Evolutionary conservation across 2,329 filamentous ascomycete genomes (phyloP), one percentile per base, ranked within the genome.

Genomic region (Phyllosticta citrichinensis): DNA sequence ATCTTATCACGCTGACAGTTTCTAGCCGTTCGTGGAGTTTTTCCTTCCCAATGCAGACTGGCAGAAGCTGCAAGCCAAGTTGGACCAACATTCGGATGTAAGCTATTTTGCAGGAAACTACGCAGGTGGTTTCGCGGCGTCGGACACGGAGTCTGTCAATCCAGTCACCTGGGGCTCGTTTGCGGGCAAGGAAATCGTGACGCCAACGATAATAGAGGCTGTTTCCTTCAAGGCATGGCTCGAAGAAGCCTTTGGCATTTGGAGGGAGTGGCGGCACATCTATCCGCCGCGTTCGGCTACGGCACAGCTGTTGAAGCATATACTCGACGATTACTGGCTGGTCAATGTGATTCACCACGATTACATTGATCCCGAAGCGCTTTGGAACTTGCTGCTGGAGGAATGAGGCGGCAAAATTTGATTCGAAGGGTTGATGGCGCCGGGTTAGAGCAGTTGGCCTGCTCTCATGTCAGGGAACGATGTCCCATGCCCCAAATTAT

Each of bases 161-260:
- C 91, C 93, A 0, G 94, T 99, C 1, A 99, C 94, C 0, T 97
- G 93, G 93, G 93, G 93, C 57, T 90, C 91, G 0, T 97, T 97
- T 75, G 88, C 89, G 0, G 91, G 91, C 52, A 97, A 97, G 76
- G 93, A 97, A 74, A 97, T 97, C 70, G 84, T 96, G 62, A 96
- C 92, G 22, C 93, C 93, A 2, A 97, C 93, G 1, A 97, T 97
- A 70, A 96, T 97, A 68, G 93, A 97, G 73, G 89, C 92, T 67
- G 90, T 96, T 57, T 94, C 89, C 71, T 97, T 97, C 80, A 82
- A 86, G 64, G 91, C 92, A 8, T 99, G 94, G 94, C 83, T 86
- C 62, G 94, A 97, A 71, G 94, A 99, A 79, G 93, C 94, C 0
- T 99, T 94, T 77, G 88, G 87, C 33, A 96, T 97, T 69, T 97